Evolutionary conservation across 805 yeast genomes (phyloP), one percentile per base, ranked within the genome.

Genomic region (Middelhovenomyces tepae): DNA sequence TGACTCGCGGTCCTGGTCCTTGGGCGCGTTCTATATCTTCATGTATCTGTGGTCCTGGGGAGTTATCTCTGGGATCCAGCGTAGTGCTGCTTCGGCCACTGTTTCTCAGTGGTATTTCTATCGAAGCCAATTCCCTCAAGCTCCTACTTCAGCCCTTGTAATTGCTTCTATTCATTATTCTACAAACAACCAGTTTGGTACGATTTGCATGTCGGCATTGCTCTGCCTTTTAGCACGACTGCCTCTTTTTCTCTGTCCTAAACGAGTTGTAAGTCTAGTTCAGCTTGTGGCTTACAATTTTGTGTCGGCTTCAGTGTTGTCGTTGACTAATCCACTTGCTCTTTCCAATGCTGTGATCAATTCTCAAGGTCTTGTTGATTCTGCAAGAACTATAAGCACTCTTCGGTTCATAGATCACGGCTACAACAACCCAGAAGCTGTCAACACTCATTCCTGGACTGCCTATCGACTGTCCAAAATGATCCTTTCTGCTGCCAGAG

Each of bases 11-110:
- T 46, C 56, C 9, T 55, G 58, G 56, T 22, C 35, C 4, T 43
- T 56, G 3, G 62, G 56, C 9, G 48, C 48, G 5, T 45, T 45
- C 32, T 56, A 51, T 37, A 38, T 49, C 4, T 23, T 62, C 19
- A 48, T 58, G 55, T 62, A 57, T 38, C 38, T 64, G 25, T 63
- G 68, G 68, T 56, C 66, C 2, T 59, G 64, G 60, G 59, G 61
- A 2, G 54, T 64, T 14, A 38, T 63, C 9, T 44, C 56, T 27
- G 60, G 60, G 7, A 43, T 62, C 28, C 59, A 59, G 35, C 48
- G 62, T n/a, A 51, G 50, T 13, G 42, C 59, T 3, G 42, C 60
- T 4, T 41, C 64, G 2, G 51, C 54, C 5, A 43, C 59, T 3
- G 61, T 62, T 8, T 43, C 55, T 4, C 59, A 56, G 35, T 64